Percentiles rank a stretch among this genome's conserved stretches.
These are phyloP conservation scores for Fusarium temperatum DNA, from an alignment of 2,329 filamentous ascomycete species.

Conservation along the genomic window DNA sequence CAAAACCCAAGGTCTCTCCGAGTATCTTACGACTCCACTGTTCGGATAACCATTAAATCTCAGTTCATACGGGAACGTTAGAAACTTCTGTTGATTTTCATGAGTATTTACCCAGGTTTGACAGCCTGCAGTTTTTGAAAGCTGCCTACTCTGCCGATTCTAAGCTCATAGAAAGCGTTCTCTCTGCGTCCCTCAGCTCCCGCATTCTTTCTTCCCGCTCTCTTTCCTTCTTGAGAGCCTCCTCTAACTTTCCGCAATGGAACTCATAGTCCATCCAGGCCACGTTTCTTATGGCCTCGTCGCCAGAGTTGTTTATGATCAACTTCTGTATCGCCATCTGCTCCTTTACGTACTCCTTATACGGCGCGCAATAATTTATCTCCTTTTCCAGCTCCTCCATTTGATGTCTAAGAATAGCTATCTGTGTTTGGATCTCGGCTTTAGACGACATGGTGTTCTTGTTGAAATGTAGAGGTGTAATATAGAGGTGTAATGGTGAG, in stretches of 20 bases:
- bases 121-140: accelerated
- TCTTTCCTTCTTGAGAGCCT: accelerated
- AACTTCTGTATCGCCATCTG: too few relatives aligned
- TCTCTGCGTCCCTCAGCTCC: neutral
- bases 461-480: neutral
- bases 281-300: neutral
- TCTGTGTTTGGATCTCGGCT: neutral
- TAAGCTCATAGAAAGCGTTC: neutral
- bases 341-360: neutral
- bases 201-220: neutral
- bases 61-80: accelerated
- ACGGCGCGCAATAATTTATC: accelerated
- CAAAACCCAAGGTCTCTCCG: too few relatives aligned
- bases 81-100: accelerated
- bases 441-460: neutral
- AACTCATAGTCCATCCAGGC: neutral
- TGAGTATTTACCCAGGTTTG: accelerated
- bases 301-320: too few relatives aligned
- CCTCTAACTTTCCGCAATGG: accelerated
- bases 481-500: neutral
- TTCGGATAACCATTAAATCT: neutral
- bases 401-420: accelerated
- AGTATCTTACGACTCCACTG: too few relatives aligned
- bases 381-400: neutral
- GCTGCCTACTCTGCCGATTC: accelerated